These are phyloP conservation scores for Epichloe festucae DNA, from an alignment of 2,329 filamentous ascomycete genomes.

Conservation along the genomic window DNA sequence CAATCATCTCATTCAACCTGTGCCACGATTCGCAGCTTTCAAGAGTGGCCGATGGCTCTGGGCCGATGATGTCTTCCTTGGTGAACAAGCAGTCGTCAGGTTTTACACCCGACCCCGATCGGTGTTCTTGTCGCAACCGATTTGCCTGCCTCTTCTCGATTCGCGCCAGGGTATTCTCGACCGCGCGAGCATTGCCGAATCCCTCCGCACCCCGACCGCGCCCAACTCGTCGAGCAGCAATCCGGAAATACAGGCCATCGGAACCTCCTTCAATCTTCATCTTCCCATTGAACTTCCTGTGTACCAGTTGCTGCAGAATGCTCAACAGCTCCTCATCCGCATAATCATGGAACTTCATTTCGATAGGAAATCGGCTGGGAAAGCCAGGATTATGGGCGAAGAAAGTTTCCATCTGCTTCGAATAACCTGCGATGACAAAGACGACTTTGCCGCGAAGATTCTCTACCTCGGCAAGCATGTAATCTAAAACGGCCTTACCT, in stretches of 20 bases:
- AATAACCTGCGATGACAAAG: slow-evolving; percentile 63
- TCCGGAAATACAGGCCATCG: slow-evolving; percentile 48
- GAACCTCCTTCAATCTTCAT: slow-evolving; percentile 50
- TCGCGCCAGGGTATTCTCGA: slow-evolving; percentile 46
- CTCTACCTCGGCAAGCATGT: slow-evolving; percentile 58
- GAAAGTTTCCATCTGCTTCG: slow-evolving; percentile 62
- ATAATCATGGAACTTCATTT: slow-evolving; percentile 58
- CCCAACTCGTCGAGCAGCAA: slow-evolving; percentile 49
- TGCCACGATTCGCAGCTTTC: slow-evolving; percentile 40
- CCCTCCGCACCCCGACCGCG: slow-evolving; percentile 48
- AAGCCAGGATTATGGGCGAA: slow-evolving; percentile 63
- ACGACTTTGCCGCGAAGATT: slow-evolving; percentile 56
- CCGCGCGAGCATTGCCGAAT: slow-evolving; percentile 59
- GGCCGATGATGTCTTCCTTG: slow-evolving; percentile 59
- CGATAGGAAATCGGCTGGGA: slow-evolving; percentile 52
- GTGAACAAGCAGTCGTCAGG: slow-evolving; percentile 48
- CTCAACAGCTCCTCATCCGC: slow-evolving; percentile 46
- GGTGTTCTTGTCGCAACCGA: slow-evolving; percentile 26
- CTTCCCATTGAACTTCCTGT: slow-evolving; percentile 34
- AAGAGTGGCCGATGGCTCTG: slow-evolving; percentile 45
- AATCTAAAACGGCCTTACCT: slow-evolving; percentile 54
- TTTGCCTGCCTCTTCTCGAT: slow-evolving; percentile 46
- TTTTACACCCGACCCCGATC: slow-evolving; percentile 8
- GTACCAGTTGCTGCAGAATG: slow-evolving; percentile 45
- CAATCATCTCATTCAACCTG: slow-evolving; percentile 44